Percentiles rank a stretch among this genome's conserved stretches.
phyloP scores from a whole-genome alignment of 495 filamentous ascomycete genomes.

The Lentithecium fluviatile region DNA sequence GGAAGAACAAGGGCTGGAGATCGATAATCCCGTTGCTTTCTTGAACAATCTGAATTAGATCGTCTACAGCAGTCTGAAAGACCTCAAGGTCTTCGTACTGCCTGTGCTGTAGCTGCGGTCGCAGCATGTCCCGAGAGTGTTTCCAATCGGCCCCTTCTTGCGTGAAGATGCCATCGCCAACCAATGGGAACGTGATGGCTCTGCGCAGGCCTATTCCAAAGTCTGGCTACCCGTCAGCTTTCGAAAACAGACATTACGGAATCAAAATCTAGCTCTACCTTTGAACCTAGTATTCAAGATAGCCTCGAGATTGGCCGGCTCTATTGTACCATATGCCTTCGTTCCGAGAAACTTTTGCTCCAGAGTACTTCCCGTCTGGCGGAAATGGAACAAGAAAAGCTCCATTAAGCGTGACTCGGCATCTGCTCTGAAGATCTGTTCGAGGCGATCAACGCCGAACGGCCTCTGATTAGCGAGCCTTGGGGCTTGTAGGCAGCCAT shows the following conservation, averaged over 20 bases:
- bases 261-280: background rate
- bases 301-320: slow-evolving; percentile 2
- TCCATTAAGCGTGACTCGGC: slow-evolving; percentile 13
- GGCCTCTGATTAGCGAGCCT: slow-evolving; percentile 44
- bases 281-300: slow-evolving; percentile 7
- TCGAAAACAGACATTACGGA: background rate
- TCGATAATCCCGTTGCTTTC: slow-evolving; percentile 16
- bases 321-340: slow-evolving; percentile 4
- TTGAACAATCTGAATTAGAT: slow-evolving; percentile 33
- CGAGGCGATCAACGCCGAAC: slow-evolving; percentile 46
- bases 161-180: slow-evolving; percentile 58
- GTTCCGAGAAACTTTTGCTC: slow-evolving; percentile 7
- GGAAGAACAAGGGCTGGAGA: slow-evolving; percentile 24
- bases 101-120: slow-evolving; percentile 55
- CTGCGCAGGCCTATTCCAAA: slow-evolving; percentile 32
- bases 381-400: slow-evolving; percentile 20
- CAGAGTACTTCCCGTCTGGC: slow-evolving; percentile 4
- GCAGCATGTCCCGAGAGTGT: slow-evolving; percentile 56
- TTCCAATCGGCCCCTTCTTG: slow-evolving; percentile 55
- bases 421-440: slow-evolving; percentile 36
- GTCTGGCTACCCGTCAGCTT: background rate
- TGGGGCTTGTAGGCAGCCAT: slow-evolving; percentile 43
- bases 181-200: slow-evolving; percentile 40
- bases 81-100: slow-evolving; percentile 40
- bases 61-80: slow-evolving; percentile 46